Percentiles rank a stretch among this genome's conserved stretches.
Evolutionary conservation across 2,329 filamentous ascomycete genomes (phyloP).

Genomic region (Bimuria novae-zelandiae): DNA sequence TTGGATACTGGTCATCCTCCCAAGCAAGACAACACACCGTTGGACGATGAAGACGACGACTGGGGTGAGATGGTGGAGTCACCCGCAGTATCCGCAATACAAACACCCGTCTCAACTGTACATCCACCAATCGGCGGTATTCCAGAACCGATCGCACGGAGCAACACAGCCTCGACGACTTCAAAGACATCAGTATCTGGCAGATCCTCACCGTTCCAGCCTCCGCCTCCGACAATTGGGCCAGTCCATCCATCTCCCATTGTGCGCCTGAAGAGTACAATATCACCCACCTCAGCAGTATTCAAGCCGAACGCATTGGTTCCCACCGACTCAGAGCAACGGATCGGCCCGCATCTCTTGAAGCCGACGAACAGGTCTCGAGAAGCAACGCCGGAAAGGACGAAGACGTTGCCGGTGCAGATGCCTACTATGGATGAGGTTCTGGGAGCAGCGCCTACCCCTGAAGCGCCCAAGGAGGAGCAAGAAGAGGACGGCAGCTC

Average conservation of each 20-base stretch:
- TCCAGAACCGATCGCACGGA: slow-evolving; percentile 13
- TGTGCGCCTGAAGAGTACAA: slow-evolving; percentile 36
- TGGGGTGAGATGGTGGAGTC: slow-evolving; percentile 49
- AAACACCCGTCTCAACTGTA: slow-evolving; percentile 13
- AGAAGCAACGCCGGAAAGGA: slow-evolving; percentile 16
- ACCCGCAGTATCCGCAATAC: slow-evolving; percentile 28
- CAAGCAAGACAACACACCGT: slow-evolving; percentile 5
- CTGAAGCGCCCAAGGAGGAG: background rate
- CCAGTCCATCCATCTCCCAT: slow-evolving; percentile 35
- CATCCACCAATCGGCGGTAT: slow-evolving; percentile 17
- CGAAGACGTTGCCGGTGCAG: background rate
- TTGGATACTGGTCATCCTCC: slow-evolving; percentile 18
- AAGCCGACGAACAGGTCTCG: slow-evolving; percentile 27
- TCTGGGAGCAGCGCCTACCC: too few species aligned
- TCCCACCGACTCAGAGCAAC: slow-evolving; percentile 28
- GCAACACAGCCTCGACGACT: slow-evolving; percentile 16
- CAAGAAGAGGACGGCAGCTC: background rate
- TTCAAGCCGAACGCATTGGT: slow-evolving; percentile 37
- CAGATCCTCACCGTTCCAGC: slow-evolving; percentile 12
- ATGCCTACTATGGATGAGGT: slow-evolving; percentile 10
- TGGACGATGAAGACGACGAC: slow-evolving; percentile 39
- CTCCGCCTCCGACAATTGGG: slow-evolving; percentile 16
- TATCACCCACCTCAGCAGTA: slow-evolving; percentile 42
- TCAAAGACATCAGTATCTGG: slow-evolving; percentile 18
- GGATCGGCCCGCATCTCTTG: slow-evolving; percentile 36